Evolutionary conservation across 768 basidiomycete species (phyloP).

Genomic region (Hericium alpestre): DNA sequence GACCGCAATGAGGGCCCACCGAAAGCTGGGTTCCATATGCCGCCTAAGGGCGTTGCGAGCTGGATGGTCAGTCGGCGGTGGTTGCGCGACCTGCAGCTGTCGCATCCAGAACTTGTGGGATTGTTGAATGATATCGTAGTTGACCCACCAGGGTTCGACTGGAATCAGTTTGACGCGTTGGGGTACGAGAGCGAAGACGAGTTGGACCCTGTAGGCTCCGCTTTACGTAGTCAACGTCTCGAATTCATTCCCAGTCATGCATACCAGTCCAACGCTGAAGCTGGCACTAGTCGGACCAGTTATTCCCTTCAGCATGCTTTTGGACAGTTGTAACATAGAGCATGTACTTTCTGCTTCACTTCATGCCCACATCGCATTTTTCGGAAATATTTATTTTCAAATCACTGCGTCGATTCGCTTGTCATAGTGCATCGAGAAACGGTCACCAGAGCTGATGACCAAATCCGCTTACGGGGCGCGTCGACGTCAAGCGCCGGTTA

Average conservation of each 20-base stretch:
- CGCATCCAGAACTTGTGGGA: slow-evolving; percentile 38
- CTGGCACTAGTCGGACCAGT: slow-evolving; percentile 11
- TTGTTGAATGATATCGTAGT: slow-evolving; percentile 33
- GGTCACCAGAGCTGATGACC: too few species aligned
- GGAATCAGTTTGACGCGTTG: slow-evolving; percentile 36
- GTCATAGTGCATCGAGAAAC: too few species aligned
- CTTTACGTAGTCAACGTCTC: slow-evolving; percentile 8
- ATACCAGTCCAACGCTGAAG: not conserved
- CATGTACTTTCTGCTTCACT: too few species aligned
- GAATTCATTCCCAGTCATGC: slow-evolving; percentile 1
- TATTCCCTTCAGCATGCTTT: slow-evolving; percentile 21
- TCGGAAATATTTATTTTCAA: too few species aligned
- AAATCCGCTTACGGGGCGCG: too few species aligned
- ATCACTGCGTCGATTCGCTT: too few species aligned
- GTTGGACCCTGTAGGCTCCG: slow-evolving; percentile 6
- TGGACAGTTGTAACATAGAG: not conserved
- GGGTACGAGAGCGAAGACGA: slow-evolving; percentile 48
- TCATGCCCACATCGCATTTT: too few species aligned
- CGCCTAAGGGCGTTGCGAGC: slow-evolving; percentile 50
- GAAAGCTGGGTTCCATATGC: slow-evolving; percentile 48
- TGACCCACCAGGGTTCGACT: slow-evolving; percentile 40
- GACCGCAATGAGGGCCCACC: slow-evolving; percentile 41
- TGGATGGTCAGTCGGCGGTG: slow-evolving; percentile 76
- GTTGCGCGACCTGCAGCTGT: slow-evolving; percentile 31
- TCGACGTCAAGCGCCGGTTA: too few species aligned